Evolutionary conservation across 1,139 yeast genomes (phyloP).

Genomic region (Magnusiomyces paraingens): DNA sequence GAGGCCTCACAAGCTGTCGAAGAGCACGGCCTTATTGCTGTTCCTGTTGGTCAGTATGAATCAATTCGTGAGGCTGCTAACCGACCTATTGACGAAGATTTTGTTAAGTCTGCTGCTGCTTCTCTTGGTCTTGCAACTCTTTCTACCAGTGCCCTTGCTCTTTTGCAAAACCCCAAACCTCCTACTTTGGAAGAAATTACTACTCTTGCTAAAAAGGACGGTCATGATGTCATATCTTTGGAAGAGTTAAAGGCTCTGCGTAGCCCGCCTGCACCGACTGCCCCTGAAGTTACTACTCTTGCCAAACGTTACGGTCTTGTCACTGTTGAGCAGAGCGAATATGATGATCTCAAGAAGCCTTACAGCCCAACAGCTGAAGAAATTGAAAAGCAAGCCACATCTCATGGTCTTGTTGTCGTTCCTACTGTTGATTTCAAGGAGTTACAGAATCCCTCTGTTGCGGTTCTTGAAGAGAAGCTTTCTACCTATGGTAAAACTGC

Average conservation of each 20-base stretch:
- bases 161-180: slow-evolving; percentile 18
- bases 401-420: slow-evolving; percentile 22
- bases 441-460: slow-evolving; percentile 3
- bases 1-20: slow-evolving; percentile 13
- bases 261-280: slow-evolving; percentile 19
- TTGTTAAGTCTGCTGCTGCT: slow-evolving; percentile 30
- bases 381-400: slow-evolving; percentile 21
- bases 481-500: slow-evolving; percentile 1
- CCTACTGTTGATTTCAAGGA: slow-evolving; percentile 21
- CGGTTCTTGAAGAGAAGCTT: not conserved
- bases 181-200: slow-evolving; percentile 25
- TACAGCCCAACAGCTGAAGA: slow-evolving; percentile 23
- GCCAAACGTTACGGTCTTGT: slow-evolving; percentile 27
- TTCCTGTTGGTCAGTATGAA: slow-evolving; percentile 20
- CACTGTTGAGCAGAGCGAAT: slow-evolving; percentile 23
- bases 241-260: slow-evolving; percentile 19
- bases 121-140: slow-evolving; percentile 37
- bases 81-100: slow-evolving; percentile 25
- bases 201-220: slow-evolving; percentile 29
- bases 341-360: slow-evolving; percentile 22
- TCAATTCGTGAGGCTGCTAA: slow-evolving; percentile 30
- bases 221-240: slow-evolving; percentile 21
- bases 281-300: slow-evolving; percentile 18
- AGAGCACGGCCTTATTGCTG: slow-evolving; percentile 14
- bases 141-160: slow-evolving; percentile 27